phyloP scores from a whole-genome alignment of 1,139 yeast species.

The Candida sojae region DNA sequence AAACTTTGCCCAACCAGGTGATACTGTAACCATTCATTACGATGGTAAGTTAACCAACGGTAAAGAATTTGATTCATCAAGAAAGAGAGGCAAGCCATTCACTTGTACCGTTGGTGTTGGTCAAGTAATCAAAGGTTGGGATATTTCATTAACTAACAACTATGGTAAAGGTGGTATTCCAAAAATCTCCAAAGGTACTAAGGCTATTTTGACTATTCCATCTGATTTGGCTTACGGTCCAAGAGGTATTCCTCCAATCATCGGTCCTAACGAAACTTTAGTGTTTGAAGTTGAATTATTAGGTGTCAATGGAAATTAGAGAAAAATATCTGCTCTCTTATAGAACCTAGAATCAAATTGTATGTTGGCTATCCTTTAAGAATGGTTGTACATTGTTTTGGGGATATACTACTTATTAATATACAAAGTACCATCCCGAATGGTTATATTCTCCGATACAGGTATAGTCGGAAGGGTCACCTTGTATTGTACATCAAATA shows the following conservation, averaged over 20 bases:
- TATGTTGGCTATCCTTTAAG: slow-evolving; percentile 1
- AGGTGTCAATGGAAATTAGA: slow-evolving; percentile 48
- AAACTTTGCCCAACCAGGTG: slow-evolving; percentile 82
- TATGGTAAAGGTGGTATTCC: slow-evolving; percentile 65
- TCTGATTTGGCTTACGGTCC: slow-evolving; percentile 92
- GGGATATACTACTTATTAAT: slow-evolving; percentile 7
- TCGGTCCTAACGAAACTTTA: slow-evolving; percentile 95
- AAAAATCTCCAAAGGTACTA: slow-evolving; percentile 91
- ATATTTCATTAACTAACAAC: slow-evolving; percentile 27
- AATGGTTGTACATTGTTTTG: slow-evolving; percentile 11
- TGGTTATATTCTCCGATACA: slow-evolving; percentile 32
- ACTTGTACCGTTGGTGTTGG: slow-evolving; percentile 93
- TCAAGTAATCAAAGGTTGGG: slow-evolving; percentile 97
- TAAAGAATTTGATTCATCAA: slow-evolving; percentile 90
- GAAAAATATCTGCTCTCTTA: background rate
- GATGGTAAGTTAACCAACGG: slow-evolving; percentile 94
- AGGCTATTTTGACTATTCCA: slow-evolving; percentile 88
- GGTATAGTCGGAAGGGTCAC: slow-evolving; percentile 60
- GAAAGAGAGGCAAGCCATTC: slow-evolving; percentile 93
- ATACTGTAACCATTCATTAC: slow-evolving; percentile 89
- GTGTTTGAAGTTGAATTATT: slow-evolving; percentile 90
- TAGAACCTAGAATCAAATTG: background rate
- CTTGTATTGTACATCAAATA: slow-evolving; percentile 66
- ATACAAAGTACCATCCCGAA: slow-evolving; percentile 20
- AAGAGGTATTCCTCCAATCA: slow-evolving; percentile 93